phyloP scores from a whole-genome alignment of 495 filamentous ascomycete genomes.

The Aspergillus sparsus region DNA sequence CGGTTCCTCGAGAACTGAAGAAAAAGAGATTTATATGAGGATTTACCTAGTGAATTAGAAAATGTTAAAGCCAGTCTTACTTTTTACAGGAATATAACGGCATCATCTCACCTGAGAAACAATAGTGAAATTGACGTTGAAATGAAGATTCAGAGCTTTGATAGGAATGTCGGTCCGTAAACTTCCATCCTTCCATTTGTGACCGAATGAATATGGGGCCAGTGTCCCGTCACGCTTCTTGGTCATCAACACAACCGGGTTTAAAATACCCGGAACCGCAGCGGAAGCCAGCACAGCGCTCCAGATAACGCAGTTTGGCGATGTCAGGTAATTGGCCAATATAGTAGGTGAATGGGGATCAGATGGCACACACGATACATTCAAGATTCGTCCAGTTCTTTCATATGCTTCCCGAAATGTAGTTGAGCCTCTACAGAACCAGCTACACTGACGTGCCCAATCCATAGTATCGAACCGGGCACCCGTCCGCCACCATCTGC shows the following conservation, averaged over 20 bases:
- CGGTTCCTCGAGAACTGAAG: conserved; percentile 88
- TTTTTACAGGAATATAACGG: neutral
- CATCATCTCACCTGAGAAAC: conserved; percentile 68
- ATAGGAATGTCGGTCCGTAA: conserved; percentile 94
- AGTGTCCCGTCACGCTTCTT: conserved; percentile 77
- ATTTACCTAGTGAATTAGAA: conserved; percentile 61
- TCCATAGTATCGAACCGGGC: conserved; percentile 91
- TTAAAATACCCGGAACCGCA: conserved; percentile 92
- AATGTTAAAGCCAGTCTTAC: neutral
- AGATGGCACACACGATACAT: conserved; percentile 94
- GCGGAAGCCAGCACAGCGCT: conserved; percentile 93
- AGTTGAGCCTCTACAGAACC: conserved; percentile 86
- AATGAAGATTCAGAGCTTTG: conserved; percentile 88
- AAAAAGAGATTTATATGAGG: conserved; percentile 98
- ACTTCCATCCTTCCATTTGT: conserved; percentile 98
- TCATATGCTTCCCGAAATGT: conserved; percentile 96
- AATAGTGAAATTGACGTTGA: conserved; percentile 97
- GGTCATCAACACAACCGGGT: conserved; percentile 96
- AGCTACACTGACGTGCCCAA: conserved; percentile 83
- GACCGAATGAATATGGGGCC: conserved; percentile 85
- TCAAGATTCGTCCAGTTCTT: conserved; percentile 89
- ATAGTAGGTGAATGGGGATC: conserved; percentile 93
- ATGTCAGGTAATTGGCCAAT: conserved; percentile 89
- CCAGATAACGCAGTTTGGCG: conserved; percentile 97
- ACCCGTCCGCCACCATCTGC: conserved; percentile 87